A percentile compares a stretch with the other conserved stretches of the same genome.
Conservation (phyloP, 345 rosid species). For the Rhodomyrtus tomentosa region DNA sequence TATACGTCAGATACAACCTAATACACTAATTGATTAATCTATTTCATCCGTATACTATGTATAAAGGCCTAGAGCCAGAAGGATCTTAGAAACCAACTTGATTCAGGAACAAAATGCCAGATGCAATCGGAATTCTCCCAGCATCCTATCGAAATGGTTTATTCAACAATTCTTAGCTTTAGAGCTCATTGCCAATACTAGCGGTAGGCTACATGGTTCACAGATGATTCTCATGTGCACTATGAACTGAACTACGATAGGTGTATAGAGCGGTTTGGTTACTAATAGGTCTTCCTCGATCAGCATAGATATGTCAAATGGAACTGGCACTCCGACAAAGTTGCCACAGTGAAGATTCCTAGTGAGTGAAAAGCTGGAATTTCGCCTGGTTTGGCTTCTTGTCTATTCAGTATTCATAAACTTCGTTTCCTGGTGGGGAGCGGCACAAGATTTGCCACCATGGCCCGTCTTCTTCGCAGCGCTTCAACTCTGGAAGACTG, state of each 20-base stretch:
- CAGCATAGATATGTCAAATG: not conserved
- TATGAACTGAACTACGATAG: no score
- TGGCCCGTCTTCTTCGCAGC: not conserved
- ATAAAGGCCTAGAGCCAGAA: no score
- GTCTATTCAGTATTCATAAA: not conserved
- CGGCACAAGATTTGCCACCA: not conserved
- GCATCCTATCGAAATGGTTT: conserved; percentile 42
- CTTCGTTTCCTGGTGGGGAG: not conserved
- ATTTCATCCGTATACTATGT: no score
- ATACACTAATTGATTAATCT: no score
- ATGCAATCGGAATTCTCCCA: conserved; percentile 31
- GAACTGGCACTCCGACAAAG: no score
- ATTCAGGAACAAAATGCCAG: conserved; percentile 52
- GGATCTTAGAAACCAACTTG: no score
- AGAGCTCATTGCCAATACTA: conserved; percentile 72
- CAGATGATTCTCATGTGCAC: conserved; percentile 48
- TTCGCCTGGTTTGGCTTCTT: no score
- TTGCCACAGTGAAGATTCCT: no score
- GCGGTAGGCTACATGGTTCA: conserved; percentile 73
- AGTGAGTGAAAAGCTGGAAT: no score
- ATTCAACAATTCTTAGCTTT: conserved; percentile 71
- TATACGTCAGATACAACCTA: no score
- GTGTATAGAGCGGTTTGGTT: no score
- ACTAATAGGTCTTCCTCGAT: not conserved
- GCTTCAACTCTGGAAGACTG: not conserved